Percentiles rank a stretch among this genome's conserved stretches.
These are phyloP conservation scores for Podila horticola DNA, from an alignment of 192 early-diverging fungal species.

Conservation along the genomic window DNA sequence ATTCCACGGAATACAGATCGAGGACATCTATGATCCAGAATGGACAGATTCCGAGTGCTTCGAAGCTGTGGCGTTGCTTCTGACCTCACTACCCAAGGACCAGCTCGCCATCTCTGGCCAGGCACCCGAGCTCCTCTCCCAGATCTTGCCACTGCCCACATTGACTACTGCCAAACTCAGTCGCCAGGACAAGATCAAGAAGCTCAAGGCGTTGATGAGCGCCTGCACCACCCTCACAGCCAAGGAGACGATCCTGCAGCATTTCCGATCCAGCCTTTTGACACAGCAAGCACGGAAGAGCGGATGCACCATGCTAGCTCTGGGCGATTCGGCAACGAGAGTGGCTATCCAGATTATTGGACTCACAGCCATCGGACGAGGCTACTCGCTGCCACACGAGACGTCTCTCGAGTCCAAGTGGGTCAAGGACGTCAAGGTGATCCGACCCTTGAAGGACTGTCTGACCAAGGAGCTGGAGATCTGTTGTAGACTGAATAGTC, in stretches of 20 bases:
- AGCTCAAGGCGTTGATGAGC: conserved; percentile 62
- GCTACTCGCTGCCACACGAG: conserved; percentile 84
- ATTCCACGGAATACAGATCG: conserved; percentile 63
- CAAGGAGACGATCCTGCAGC: conserved; percentile 75
- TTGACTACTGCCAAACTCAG: conserved; percentile 6
- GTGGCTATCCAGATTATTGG: conserved; percentile 82
- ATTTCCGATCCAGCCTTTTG: conserved; percentile 70
- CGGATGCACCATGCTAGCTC: conserved; percentile 68
- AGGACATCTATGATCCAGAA: conserved; percentile 70
- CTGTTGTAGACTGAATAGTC: conserved; percentile 63
- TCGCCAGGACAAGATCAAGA: conserved; percentile 43
- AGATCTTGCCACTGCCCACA: conserved; percentile 11
- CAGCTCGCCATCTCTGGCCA: conserved; percentile 31
- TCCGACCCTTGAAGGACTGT: conserved; percentile 87
- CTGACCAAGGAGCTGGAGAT: conserved; percentile 81
- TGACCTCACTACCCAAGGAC: conserved; percentile 43
- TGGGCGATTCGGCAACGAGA: conserved; percentile 85
- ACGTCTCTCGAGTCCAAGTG: conserved; percentile 67
- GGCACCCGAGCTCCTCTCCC: conserved; percentile 32
- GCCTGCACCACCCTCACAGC: conserved; percentile 68
- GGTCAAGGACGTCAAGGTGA: conserved; percentile 63
- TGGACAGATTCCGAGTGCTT: conserved; percentile 53
- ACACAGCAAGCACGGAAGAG: conserved; percentile 60
- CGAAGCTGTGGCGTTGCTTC: conserved; percentile 28
- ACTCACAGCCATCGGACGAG: conserved; percentile 84